Evolutionary conservation across 371 early-diverging fungal species (phyloP), one percentile per base, ranked within the genome.

Genomic region (Fennellomyces sp.): DNA sequence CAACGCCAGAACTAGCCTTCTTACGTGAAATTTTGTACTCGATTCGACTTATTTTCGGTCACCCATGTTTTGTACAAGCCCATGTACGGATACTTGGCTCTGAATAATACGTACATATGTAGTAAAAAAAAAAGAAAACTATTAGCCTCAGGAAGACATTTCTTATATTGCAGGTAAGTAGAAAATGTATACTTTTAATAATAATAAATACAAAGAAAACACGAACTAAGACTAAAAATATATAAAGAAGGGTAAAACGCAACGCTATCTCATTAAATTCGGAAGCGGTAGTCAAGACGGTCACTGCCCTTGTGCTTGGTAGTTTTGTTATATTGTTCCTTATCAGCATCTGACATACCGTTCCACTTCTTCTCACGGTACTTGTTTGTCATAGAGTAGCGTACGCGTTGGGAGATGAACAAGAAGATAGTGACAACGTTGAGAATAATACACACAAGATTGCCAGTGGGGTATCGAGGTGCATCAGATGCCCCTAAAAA

Each of bases 271-370:
- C 17, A 35, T 61, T 63, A 72, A 28, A 76, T 50, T 56, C 62
- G 55, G 53, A 75, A 78, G 2, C 64, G 61, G 42, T 66, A 75
- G 36, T 78, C 79, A 15, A 78, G 51, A 6, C 79, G 71, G 27
- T 75, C 45, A 15, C 60, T 67, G 4, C 79, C 79, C 35, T 58
- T 52, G 13, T 66, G 48, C 26, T 66, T 73, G 13, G 79, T 75
- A 6, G 63, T 75, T 25, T 63, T 49, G 25, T 30, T 3, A 39
- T 78, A 78, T 2, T 53, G 25, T n/a, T 61, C 41, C 29, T 66
- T 59, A 45, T 78, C 64, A 3, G 60, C 56, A 11, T 68, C 66
- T 1, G 69, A 65, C 60, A 78, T 61, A 1, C 12, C 36, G 31
- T 68, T 61, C 79, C 79, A 78, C 33, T 65, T 69, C 2, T 30